Conservation (phyloP, 768 basidiomycete species). For the Sistotremastrum suecicum region DNA sequence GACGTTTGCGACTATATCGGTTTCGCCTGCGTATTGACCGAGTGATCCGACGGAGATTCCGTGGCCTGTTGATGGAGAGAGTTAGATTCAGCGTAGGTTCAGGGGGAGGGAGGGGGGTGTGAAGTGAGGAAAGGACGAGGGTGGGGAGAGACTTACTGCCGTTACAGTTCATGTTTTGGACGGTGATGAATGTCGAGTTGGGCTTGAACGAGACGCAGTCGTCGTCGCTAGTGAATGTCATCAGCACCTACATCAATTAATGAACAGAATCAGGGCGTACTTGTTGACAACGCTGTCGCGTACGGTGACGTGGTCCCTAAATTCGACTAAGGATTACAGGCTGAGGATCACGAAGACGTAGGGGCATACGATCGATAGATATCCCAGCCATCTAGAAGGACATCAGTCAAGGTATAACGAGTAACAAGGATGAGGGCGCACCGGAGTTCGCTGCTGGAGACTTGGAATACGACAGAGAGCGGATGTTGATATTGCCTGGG, state of each 20-base stretch:
- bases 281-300: conserved; percentile 4
- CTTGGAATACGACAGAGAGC: conserved; percentile 29
- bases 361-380: conserved; percentile 30
- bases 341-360: conserved; percentile 6
- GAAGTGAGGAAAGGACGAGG: not conserved
- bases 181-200: conserved; percentile 42
- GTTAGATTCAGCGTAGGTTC: not conserved
- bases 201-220: conserved; percentile 45
- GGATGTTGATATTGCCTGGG: conserved; percentile 29
- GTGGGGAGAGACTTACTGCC: conserved; percentile 25
- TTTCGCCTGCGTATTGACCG: conserved; percentile 36
- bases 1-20: conserved; percentile 51
- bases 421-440: not conserved
- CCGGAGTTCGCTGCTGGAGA: conserved; percentile 32
- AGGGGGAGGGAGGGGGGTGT: not conserved
- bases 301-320: conserved; percentile 7
- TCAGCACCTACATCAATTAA: not conserved
- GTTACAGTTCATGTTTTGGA: conserved; percentile 42
- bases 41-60: conserved; percentile 49
- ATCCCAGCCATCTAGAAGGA: conserved; percentile 40
- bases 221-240: conserved; percentile 18
- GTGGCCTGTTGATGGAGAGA: conserved; percentile 13
- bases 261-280: not conserved
- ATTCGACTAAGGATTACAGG: not conserved
- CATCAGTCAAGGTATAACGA: not conserved